Evolutionary conservation across 208 protist species (phyloP).

Genomic region (Trypanosoma grayi): DNA sequence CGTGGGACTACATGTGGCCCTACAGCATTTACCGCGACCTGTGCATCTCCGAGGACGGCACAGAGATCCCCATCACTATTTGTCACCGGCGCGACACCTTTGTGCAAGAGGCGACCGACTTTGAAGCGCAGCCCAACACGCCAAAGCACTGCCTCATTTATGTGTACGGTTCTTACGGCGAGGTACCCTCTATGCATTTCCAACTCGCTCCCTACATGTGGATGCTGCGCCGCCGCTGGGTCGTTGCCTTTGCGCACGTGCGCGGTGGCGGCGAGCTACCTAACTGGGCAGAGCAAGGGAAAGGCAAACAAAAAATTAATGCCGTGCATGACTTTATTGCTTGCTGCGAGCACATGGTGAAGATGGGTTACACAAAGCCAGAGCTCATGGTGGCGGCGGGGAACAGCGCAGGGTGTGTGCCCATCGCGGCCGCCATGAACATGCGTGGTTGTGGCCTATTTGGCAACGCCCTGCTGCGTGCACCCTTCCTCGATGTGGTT

Average conservation of each 20-base stretch:
- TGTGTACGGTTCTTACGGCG: conserved; percentile 90
- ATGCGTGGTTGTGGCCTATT: conserved; percentile 86
- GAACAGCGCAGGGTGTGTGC: conserved; percentile 91
- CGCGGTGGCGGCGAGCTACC: conserved; percentile 92
- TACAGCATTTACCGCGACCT: conserved; percentile 91
- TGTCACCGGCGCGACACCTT: conserved; percentile 85
- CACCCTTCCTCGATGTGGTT: conserved; percentile 93
- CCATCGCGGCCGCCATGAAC: conserved; percentile 93
- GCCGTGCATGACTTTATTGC: conserved; percentile 91
- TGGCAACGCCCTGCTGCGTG: conserved; percentile 78
- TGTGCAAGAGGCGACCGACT: conserved; percentile 89
- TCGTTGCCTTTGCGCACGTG: conserved; percentile 90
- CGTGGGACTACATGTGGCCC: conserved; percentile 93
- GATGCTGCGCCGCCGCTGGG: conserved; percentile 89
- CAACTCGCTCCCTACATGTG: conserved; percentile 93
- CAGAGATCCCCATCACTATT: conserved; percentile 88
- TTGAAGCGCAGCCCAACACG: conserved; percentile 80
- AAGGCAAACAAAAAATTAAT: conserved; percentile 84
- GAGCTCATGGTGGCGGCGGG: conserved; percentile 89
- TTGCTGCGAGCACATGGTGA: conserved; percentile 91
- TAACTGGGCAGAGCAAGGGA: conserved; percentile 78
- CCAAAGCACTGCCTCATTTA: conserved; percentile 90
- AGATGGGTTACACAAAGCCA: conserved; percentile 82
- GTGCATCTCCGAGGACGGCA: conserved; percentile 79
- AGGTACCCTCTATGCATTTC: conserved; percentile 91